A percentile compares a stretch with the other conserved stretches of the same genome.
These are phyloP conservation scores for Saccharomyces hybrid DNA, from an alignment of 1,139 yeast genomes.

Conservation along the genomic window DNA sequence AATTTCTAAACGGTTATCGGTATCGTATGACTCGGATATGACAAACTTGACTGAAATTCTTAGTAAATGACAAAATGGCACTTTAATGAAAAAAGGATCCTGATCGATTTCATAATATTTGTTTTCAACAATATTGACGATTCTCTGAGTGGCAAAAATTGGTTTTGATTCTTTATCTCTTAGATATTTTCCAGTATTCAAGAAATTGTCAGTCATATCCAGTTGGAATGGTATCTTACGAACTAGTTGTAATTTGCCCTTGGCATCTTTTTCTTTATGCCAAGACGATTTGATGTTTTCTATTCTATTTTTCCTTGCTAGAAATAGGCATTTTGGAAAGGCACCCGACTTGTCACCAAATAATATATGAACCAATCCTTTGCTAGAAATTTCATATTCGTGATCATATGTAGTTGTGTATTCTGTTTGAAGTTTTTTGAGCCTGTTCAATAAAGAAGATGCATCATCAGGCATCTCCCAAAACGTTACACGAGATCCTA, in stretches of 20 bases:
- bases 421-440: slow-evolving; percentile 23
- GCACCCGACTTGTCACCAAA: slow-evolving; percentile 69
- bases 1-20: slow-evolving; percentile 13
- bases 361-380: slow-evolving; percentile 72
- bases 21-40: slow-evolving; percentile 38
- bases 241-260: slow-evolving; percentile 9
- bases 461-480: slow-evolving; percentile 21
- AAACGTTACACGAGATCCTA: slow-evolving; percentile 11
- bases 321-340: slow-evolving; percentile 24
- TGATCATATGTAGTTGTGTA: slow-evolving; percentile 31
- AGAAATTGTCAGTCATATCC: slow-evolving; percentile 27
- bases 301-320: slow-evolving; percentile 17
- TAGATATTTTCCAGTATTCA: slow-evolving; percentile 10
- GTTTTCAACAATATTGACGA: slow-evolving; percentile 33
- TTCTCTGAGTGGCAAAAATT: slow-evolving; percentile 35
- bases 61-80: slow-evolving; percentile 52
- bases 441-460: slow-evolving; percentile 15
- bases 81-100: slow-evolving; percentile 32
- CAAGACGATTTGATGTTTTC: slow-evolving; percentile 16
- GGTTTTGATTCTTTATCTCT: slow-evolving; percentile 4
- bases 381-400: slow-evolving; percentile 57
- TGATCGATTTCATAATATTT: slow-evolving; percentile 30
- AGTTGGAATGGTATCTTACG: slow-evolving; percentile 25
- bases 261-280: slow-evolving; percentile 11
- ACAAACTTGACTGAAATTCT: slow-evolving; percentile 44